Conservation (phyloP, 2,329 filamentous ascomycete species). For the Nectriaceae sp. region DNA sequence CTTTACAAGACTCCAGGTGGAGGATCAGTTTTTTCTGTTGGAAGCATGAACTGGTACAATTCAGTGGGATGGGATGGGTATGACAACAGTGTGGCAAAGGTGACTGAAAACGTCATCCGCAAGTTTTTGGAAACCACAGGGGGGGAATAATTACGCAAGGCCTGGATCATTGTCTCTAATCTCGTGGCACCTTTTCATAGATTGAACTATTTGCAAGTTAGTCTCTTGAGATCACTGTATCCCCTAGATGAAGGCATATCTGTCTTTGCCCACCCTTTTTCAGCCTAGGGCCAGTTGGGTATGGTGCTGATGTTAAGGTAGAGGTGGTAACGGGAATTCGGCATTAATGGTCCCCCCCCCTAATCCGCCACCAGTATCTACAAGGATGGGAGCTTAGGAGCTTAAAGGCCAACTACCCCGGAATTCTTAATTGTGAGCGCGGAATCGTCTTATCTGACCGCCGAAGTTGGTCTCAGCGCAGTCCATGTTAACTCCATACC, state of each 20-base stretch:
- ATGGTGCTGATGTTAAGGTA: too few relatives aligned
- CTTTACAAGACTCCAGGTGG: background rate
- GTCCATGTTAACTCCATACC: background rate
- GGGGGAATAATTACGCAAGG: too few relatives aligned
- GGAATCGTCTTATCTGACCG: background rate
- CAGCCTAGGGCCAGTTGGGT: too few relatives aligned
- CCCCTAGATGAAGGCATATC: too few relatives aligned
- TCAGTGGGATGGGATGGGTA: constrained; percentile 10
- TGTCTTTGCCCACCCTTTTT: too few relatives aligned
- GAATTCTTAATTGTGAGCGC: background rate
- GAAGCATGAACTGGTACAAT: constrained; percentile 12
- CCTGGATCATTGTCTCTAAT: too few relatives aligned
- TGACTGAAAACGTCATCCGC: constrained; percentile 6
- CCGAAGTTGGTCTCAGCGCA: background rate
- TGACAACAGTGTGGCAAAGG: constrained; percentile 5
- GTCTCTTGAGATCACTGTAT: too few relatives aligned
- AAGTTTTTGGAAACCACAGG: background rate
- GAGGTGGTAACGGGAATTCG: too few relatives aligned
- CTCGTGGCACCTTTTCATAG: too few relatives aligned
- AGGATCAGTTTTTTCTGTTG: constrained; percentile 5
- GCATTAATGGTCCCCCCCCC: too few relatives aligned
- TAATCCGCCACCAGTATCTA: too few relatives aligned
- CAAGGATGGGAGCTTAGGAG: background rate
- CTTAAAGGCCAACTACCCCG: background rate
- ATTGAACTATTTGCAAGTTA: too few relatives aligned